phyloP scores from a whole-genome alignment of 2,329 filamentous ascomycete species.

The Falciphora oryzae region DNA sequence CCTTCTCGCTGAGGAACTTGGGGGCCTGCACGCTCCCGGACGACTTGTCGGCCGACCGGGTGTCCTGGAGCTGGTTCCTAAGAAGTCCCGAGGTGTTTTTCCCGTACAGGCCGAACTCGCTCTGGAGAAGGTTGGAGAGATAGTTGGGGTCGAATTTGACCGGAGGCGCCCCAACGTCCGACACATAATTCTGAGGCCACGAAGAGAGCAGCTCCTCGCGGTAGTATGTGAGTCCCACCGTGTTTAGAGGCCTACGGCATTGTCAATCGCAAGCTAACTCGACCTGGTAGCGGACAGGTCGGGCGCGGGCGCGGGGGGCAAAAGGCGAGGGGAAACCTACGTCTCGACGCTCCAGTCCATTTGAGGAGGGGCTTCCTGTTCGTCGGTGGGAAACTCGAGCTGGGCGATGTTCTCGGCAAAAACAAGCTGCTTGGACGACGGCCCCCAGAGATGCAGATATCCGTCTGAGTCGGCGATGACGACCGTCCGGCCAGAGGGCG shows the following conservation, averaged over 20 bases:
- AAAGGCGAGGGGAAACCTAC: constrained; percentile 2
- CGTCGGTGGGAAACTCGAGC: constrained; percentile 67
- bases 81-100: constrained; percentile 67
- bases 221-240: constrained; percentile 89
- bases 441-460: constrained; percentile 81
- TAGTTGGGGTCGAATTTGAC: constrained; percentile 67
- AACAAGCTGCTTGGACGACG: constrained; percentile 67
- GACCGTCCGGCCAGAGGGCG: constrained; percentile 80
- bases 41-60: constrained; percentile 55
- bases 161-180: constrained; percentile 80
- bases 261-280: constrained; percentile 12
- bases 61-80: constrained; percentile 80
- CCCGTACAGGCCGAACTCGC: constrained; percentile 73
- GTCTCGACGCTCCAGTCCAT: constrained; percentile 42
- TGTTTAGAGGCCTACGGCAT: constrained; percentile 63
- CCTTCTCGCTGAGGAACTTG: constrained; percentile 93
- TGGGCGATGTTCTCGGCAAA: constrained; percentile 79
- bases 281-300: not conserved
- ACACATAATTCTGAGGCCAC: constrained; percentile 80
- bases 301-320: not conserved
- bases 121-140: constrained; percentile 60
- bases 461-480: constrained; percentile 75
- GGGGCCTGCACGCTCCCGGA: constrained; percentile 66
- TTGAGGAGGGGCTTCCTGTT: constrained; percentile 43
- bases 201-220: constrained; percentile 80